Percentiles rank a stretch among this genome's conserved stretches.
Evolutionary conservation across 2,329 filamentous ascomycete genomes (phyloP).

Genomic region (Penicillium concentricum): DNA sequence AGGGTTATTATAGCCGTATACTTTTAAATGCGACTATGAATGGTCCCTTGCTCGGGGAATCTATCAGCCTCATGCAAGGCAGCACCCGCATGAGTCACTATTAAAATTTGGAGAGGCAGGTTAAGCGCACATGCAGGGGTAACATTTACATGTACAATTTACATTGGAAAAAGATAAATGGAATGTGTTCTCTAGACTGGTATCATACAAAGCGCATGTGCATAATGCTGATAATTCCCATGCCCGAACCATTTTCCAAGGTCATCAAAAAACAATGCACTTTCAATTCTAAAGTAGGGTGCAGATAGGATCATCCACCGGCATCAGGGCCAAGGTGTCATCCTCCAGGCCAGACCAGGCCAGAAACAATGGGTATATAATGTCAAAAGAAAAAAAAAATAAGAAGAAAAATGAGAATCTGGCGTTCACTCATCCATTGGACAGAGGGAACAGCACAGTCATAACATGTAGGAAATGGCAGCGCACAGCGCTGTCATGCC

Average conservation of each 20-base stretch:
- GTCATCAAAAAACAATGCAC: conserved; percentile 8
- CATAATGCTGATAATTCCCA: conserved; percentile 1
- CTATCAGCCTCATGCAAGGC: conserved; percentile 7
- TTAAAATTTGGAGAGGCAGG: neutral
- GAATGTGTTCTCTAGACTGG: neutral
- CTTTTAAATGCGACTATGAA: neutral
- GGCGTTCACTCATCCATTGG: neutral
- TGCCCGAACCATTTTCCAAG: conserved; percentile 1
- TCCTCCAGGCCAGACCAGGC: conserved; percentile 6
- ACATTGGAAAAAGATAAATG: neutral
- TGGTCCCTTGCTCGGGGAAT: neutral
- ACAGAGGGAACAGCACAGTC: conserved; percentile 1
- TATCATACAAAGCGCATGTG: neutral
- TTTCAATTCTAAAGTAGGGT: neutral
- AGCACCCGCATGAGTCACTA: conserved; percentile 3
- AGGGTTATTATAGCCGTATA: neutral
- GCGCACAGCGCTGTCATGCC: conserved; percentile 16
- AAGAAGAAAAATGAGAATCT: conserved; percentile 5
- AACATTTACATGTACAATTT: neutral
- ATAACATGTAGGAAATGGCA: conserved; percentile 7
- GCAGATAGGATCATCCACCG: neutral
- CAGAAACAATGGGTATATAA: conserved; percentile 19
- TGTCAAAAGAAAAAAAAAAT: conserved; percentile 1
- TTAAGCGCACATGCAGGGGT: neutral
- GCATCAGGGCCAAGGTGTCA: neutral